These are phyloP conservation scores for Aureoboletus auriporus DNA, from an alignment of 768 basidiomycete genomes.

Conservation along the genomic window DNA sequence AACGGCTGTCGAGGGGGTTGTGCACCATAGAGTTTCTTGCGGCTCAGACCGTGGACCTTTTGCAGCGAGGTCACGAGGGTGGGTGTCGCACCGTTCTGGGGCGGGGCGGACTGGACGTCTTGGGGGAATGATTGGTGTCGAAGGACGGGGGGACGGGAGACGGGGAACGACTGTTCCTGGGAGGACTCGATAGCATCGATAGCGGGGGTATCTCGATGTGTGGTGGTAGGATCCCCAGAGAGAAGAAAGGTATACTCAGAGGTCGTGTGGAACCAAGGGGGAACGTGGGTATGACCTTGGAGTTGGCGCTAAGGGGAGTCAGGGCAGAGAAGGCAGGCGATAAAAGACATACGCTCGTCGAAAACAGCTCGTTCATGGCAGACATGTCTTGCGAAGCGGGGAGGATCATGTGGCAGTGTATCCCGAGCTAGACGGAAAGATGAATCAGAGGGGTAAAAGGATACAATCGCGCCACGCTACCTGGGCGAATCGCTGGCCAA, in stretches of 20 bases:
- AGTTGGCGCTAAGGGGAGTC: conserved; percentile 19
- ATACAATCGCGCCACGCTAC: conserved; percentile 28
- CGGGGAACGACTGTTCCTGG: conserved; percentile 1
- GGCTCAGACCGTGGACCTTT: conserved; percentile 64
- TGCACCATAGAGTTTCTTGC: conserved; percentile 61
- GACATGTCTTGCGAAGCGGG: conserved; percentile 43
- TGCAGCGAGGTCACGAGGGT: conserved; percentile 61
- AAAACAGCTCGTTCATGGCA: conserved; percentile 46
- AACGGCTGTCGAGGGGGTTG: conserved; percentile 51
- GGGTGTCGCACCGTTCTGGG: conserved; percentile 31
- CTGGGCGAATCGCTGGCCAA: conserved; percentile 43
- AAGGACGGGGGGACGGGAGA: conserved; percentile 18
- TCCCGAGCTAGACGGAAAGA: conserved; percentile 39
- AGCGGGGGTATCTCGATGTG: conserved; percentile 2
- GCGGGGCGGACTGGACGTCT: conserved; percentile 19
- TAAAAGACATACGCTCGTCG: conserved; percentile 36
- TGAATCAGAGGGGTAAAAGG: conserved; percentile 13
- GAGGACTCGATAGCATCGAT: conserved; percentile 9
- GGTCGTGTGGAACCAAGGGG: conserved; percentile 41
- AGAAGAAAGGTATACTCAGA: conserved; percentile 39
- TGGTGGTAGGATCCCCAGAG: conserved; percentile 30
- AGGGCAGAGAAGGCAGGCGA: neutral
- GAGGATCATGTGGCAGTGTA: conserved; percentile 58
- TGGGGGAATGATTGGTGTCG: conserved; percentile 29
- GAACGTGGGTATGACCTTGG: conserved; percentile 19